phyloP scores from a whole-genome alignment of 140 eudicot genomes.

The Senecio squalidus region DNA sequence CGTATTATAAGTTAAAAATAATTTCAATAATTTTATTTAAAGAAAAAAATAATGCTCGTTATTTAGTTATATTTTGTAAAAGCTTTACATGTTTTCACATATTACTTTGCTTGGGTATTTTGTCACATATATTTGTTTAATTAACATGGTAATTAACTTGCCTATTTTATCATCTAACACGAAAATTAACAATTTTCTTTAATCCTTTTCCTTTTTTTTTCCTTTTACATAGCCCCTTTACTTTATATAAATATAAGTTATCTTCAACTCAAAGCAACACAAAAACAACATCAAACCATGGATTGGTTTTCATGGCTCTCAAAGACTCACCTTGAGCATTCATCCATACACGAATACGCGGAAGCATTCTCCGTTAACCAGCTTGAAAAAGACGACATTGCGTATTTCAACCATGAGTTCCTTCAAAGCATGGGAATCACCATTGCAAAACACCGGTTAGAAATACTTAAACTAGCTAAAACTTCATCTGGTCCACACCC shows the following conservation, averaged over 20 bases:
- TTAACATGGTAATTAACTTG: no score
- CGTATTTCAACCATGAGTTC: constrained; percentile 34
- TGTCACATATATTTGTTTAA: no score
- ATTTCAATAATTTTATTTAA: no score
- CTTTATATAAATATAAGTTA: constrained; percentile 16
- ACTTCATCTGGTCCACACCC: constrained; percentile 30
- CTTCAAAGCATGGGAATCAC: constrained; percentile 62
- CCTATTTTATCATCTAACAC: background rate
- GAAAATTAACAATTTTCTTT: background rate
- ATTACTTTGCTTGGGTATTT: no score
- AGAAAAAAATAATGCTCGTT: no score
- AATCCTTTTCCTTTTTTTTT: background rate
- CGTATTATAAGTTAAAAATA: no score
- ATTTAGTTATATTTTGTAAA: no score
- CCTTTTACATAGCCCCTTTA: background rate
- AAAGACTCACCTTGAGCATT: constrained; percentile 71
- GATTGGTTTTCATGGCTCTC: constrained; percentile 96
- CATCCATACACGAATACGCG: constrained; percentile 64
- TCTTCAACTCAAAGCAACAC: constrained; percentile 27
- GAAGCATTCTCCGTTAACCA: constrained; percentile 59
- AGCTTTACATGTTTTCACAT: no score
- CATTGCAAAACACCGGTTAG: constrained; percentile 85
- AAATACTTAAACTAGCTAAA: constrained; percentile 67
- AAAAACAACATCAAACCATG: constrained; percentile 27
- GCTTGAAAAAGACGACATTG: constrained; percentile 73